A percentile compares a stretch with the other conserved stretches of the same genome.
Conservation (phyloP, 345 rosid species). For the Eucalyptus tenuipes region DNA sequence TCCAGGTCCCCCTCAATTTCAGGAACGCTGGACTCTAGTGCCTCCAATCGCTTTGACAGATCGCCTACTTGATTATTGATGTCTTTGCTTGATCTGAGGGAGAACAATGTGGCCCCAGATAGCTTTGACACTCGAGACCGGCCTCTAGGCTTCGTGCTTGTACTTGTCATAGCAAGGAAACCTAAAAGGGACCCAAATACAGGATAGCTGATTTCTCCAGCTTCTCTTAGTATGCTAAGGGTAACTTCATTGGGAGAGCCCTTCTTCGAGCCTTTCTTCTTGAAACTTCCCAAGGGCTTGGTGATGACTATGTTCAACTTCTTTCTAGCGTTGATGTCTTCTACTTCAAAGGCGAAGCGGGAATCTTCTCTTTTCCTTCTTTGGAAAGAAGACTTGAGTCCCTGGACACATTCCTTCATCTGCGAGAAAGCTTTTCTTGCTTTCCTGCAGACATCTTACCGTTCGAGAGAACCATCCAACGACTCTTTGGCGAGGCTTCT, state of each 20-base stretch:
- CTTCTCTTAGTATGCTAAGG: background rate
- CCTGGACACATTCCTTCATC: background rate
- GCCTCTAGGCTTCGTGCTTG: background rate
- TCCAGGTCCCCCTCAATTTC: conserved; percentile 3
- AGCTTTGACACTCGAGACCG: background rate
- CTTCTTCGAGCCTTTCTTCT: background rate
- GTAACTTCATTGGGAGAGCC: background rate
- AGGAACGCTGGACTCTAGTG: background rate
- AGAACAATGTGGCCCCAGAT: background rate
- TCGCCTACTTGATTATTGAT: background rate
- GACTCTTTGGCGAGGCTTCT: background rate
- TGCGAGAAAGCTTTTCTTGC: background rate
- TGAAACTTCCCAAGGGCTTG: background rate
- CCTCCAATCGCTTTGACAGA: background rate
- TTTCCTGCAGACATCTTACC: background rate
- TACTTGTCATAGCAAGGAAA: background rate
- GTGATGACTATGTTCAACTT: background rate
- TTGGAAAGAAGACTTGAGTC: background rate
- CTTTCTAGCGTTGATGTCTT: background rate
- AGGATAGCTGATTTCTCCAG: background rate
- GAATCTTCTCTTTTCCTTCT: background rate
- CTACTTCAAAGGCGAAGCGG: background rate
- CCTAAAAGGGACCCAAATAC: background rate
- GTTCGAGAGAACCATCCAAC: conserved; percentile 10
- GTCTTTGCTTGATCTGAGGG: background rate